phyloP scores from a whole-genome alignment of 2,329 filamentous ascomycete species.

The Penicillium sumatraense region DNA sequence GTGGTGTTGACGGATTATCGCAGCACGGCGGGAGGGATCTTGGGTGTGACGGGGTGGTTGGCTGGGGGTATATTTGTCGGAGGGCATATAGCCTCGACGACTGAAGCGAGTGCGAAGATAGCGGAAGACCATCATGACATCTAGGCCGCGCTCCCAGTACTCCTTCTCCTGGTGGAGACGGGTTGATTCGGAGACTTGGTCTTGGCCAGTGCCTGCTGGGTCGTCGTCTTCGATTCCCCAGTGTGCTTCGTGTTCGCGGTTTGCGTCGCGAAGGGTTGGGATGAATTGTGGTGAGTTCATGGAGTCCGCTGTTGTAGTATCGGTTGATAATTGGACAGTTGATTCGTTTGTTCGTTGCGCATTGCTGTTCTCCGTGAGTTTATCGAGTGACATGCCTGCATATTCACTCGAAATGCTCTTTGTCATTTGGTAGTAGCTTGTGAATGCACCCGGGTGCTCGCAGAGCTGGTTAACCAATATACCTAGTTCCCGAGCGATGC shows the following conservation, averaged over 20 bases:
- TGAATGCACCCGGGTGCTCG: conserved; percentile 86
- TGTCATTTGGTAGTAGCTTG: conserved; percentile 72
- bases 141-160: conserved; percentile 92
- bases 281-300: conserved; percentile 52
- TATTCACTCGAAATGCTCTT: conserved; percentile 70
- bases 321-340: conserved; percentile 10
- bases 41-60: conserved; percentile 50
- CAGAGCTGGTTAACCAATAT: conserved; percentile 81
- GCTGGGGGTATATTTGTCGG: conserved; percentile 39
- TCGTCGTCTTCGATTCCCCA: conserved; percentile 71
- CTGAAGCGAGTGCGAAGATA: conserved; percentile 78
- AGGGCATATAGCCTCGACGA: conserved; percentile 50
- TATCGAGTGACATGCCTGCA: conserved; percentile 69
- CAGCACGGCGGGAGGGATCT: conserved; percentile 75
- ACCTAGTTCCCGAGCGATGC: conserved; percentile 85
- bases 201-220: conserved; percentile 9
- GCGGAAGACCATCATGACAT: conserved; percentile 88
- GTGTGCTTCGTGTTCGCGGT: conserved; percentile 58
- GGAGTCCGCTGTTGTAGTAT: conserved; percentile 29
- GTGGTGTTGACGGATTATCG: conserved; percentile 85
- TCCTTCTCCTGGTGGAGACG: conserved; percentile 63
- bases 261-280: conserved; percentile 52
- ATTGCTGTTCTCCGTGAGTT: conserved; percentile 31
- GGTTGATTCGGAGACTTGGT: conserved; percentile 38
- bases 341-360: conserved; percentile 14